Evolutionary conservation across 495 filamentous ascomycete species (phyloP).

Genomic region (Bathelium albidoporum): DNA sequence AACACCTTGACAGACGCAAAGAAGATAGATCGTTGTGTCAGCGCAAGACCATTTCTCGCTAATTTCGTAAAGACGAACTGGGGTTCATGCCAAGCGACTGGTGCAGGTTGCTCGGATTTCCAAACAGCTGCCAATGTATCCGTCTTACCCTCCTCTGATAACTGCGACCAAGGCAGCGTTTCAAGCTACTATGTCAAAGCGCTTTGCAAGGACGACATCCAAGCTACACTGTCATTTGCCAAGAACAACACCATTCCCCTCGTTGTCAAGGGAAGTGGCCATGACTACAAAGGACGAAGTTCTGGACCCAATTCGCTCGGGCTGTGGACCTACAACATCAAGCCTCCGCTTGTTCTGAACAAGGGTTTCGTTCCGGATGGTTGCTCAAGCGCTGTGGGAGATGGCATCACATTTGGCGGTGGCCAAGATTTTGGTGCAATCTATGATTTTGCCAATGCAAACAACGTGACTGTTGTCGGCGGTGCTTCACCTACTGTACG

Average conservation of each 20-base stretch:
- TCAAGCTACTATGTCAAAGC: slow-evolving; percentile 9
- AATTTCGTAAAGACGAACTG: background rate
- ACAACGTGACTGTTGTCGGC: background rate
- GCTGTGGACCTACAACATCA: slow-evolving; percentile 9
- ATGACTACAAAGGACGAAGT: slow-evolving; percentile 11
- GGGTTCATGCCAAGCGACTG: background rate
- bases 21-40: background rate
- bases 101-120: slow-evolving; percentile 7
- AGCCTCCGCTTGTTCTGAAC: background rate
- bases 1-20: background rate
- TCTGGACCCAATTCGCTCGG: slow-evolving; percentile 5
- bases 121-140: background rate
- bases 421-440: slow-evolving; percentile 4
- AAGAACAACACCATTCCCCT: slow-evolving; percentile 1
- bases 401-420: slow-evolving; percentile 9
- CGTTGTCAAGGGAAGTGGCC: slow-evolving; percentile 6
- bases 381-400: background rate
- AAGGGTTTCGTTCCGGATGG: slow-evolving; percentile 3
- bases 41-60: background rate
- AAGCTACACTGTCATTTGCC: slow-evolving; percentile 6
- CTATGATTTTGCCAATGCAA: slow-evolving; percentile 1
- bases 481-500: slow-evolving; percentile 9
- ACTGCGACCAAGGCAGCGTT: slow-evolving; percentile 5
- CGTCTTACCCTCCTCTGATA: background rate
- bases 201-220: background rate